Evolutionary conservation across 2,329 filamentous ascomycete genomes (phyloP).

Genomic region (Aquanectria penicillioides): DNA sequence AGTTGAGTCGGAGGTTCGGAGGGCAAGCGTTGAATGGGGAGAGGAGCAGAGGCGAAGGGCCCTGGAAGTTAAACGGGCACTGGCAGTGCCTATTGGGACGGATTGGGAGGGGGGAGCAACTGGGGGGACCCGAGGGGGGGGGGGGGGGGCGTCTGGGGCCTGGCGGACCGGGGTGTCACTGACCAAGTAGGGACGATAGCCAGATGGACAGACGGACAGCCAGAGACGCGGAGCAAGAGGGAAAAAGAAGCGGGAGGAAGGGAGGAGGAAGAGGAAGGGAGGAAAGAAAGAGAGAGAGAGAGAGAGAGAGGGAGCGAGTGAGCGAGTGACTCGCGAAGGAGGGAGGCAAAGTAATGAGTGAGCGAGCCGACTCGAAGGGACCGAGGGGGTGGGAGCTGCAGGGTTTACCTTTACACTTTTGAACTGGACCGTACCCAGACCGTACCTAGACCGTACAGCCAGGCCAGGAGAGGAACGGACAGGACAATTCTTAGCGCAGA

Average conservation of each 20-base stretch:
- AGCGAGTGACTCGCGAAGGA: not conserved
- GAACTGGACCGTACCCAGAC: not conserved
- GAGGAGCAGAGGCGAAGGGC: conserved; percentile 5
- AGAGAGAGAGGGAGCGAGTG: not conserved
- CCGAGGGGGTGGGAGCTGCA: conserved; percentile 6
- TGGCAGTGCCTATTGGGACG: conserved; percentile 2
- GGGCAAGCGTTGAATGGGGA: conserved; percentile 10
- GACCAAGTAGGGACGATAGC: conserved; percentile 1
- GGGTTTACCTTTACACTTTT: conserved; percentile 3
- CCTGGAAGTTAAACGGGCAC: conserved; percentile 17
- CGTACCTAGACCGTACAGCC: not conserved
- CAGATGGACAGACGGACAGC: not conserved
- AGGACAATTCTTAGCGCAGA: too few relatives aligned
- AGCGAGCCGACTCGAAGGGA: conserved; percentile 2
- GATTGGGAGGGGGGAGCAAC: not conserved
- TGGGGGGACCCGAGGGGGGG: not conserved
- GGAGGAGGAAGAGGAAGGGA: not conserved
- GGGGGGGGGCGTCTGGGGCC: not conserved
- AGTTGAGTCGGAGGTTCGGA: not conserved
- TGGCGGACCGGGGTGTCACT: conserved; percentile 18
- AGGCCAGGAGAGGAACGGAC: not conserved
- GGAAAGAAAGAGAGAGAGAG: not conserved
- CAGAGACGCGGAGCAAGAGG: not conserved
- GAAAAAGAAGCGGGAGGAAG: not conserved
- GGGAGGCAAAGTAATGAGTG: not conserved